phyloP scores from a whole-genome alignment of 306 rosid species.

The Malus orientalis region DNA sequence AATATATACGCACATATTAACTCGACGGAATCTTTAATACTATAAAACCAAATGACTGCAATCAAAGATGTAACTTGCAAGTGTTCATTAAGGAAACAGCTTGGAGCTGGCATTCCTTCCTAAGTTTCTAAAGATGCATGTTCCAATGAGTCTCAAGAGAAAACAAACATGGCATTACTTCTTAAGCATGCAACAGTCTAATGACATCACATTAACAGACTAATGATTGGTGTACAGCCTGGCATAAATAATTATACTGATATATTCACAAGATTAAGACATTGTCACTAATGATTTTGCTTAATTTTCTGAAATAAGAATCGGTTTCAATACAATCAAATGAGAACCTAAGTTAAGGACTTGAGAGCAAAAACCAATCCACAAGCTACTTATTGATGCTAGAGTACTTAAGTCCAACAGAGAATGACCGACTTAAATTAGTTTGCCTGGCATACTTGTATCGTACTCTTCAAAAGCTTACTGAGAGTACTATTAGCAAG shows the following conservation, averaged over 20 bases:
- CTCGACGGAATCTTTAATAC: background rate
- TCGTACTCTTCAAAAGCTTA: background rate
- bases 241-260: background rate
- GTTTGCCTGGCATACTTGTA: background rate
- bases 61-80: background rate
- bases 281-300: background rate
- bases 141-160: background rate
- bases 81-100: slow-evolving; percentile 8
- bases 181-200: slow-evolving; percentile 1
- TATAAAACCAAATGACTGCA: background rate
- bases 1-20: background rate
- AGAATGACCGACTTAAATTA: background rate
- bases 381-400: background rate
- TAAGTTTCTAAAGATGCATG: background rate
- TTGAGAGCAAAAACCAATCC: background rate
- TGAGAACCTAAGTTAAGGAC: background rate
- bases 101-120: slow-evolving; percentile 2
- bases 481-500: background rate
- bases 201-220: background rate
- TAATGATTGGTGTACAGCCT: slow-evolving; percentile 1
- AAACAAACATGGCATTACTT: background rate
- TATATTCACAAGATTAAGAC: background rate
- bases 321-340: background rate
- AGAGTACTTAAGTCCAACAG: background rate
- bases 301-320: background rate